A percentile compares a stretch with the other conserved stretches of the same genome.
Evolutionary conservation across 345 rosid genomes (phyloP).

Genomic region (Draba incana): DNA sequence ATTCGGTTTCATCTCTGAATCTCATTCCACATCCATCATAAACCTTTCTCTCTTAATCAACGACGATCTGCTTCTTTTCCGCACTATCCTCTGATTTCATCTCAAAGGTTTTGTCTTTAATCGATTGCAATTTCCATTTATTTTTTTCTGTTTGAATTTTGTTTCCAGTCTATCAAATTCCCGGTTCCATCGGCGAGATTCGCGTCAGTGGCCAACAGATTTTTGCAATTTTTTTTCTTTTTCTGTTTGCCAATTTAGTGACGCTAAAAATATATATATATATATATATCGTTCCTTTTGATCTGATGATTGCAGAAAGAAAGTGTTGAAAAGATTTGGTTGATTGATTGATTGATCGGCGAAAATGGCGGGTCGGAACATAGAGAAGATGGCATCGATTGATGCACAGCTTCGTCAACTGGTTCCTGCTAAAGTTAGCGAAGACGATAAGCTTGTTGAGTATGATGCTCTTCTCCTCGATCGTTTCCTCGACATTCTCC

Average conservation of each 20-base stretch:
- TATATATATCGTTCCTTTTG: neutral
- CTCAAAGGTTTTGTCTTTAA: slow-evolving; percentile 25
- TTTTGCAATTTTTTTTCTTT: neutral
- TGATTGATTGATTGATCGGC: slow-evolving; percentile 17
- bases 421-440: slow-evolving; percentile 84
- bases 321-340: neutral
- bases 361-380: slow-evolving; percentile 60
- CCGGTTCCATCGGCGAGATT: slow-evolving; percentile 24
- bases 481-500: slow-evolving; percentile 95
- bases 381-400: slow-evolving; percentile 93
- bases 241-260: neutral
- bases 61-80: neutral
- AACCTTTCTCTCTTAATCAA: neutral
- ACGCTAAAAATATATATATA: too few relatives aligned
- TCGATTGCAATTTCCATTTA: neutral
- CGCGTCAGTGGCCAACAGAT: neutral
- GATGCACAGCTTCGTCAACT: slow-evolving; percentile 90
- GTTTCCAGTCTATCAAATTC: slow-evolving; percentile 5
- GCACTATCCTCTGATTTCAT: neutral
- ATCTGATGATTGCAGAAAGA: slow-evolving; percentile 38
- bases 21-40: slow-evolving; percentile 8
- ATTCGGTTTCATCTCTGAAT: slow-evolving; percentile 23
- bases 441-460: slow-evolving; percentile 94
- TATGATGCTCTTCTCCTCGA: slow-evolving; percentile 95
- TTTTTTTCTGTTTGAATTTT: neutral